Base-by-base conservation (phyloP, 306 rosid genomes). In the Luffa aegyptiaca region DNA sequence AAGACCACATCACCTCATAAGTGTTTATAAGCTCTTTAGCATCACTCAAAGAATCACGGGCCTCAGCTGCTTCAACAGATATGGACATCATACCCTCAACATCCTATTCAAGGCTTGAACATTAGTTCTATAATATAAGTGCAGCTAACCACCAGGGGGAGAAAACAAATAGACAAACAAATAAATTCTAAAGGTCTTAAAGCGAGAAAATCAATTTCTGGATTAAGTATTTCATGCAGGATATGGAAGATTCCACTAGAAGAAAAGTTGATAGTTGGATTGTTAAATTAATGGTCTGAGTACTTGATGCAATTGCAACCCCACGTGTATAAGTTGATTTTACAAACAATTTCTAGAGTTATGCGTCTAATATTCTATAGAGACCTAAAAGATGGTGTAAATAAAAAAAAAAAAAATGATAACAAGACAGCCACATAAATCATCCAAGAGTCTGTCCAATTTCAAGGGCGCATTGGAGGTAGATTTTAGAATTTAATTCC, bases 1-100 rank as follows among this genome's bases (percentile, higher is more conserved):
- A 82, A 69, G 76, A 70, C 56, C 79, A 61, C 68, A 61, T 77
- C 86, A 94, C 98, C 97, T 95, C 98, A 0, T 90, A 95, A 51
- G 93, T 91, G 83, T 93, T 95, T 75, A 91, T 92, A 79, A 95
- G 81, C 87, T 95, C 97, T 87, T 79, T 93, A 80, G 90, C 97
- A 86, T 95, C 99, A 72, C 91, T 91, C 81, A 95, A 85, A 59
- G 97, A 95, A 89, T 89, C 96, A 66, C 87, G 92, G 79, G 99
- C 99, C 83, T 89, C 99, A 10, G 97, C 89, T 63, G 99, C 97
- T 87, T 93, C 99, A 52, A 58, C 97, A 81, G 97, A 95, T 85
- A 95, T 95, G 75, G 99, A 95, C 97, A 95, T 95, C 99, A 95
- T 91, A 79, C 99, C 99, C 87, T 95, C 97, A 56, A 95, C 91